Base-by-base conservation (phyloP, 1,284 basidiomycete genomes). In the Trametes versicolor region DNA sequence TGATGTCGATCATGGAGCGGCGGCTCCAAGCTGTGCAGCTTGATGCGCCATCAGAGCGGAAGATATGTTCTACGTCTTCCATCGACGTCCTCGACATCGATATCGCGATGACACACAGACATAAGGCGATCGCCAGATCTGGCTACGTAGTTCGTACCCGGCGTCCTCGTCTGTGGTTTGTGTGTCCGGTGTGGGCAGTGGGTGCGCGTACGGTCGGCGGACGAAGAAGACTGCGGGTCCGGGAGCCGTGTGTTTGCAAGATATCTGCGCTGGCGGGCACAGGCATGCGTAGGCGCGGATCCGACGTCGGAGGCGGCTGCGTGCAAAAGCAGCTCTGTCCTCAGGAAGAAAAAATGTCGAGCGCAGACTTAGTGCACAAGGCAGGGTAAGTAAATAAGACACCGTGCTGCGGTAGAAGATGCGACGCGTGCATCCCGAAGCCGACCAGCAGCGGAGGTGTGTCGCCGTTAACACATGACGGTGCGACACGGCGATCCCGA, bases 31-130 rank as follows among this genome's bases (percentile, higher is more conserved):
- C 64, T 60, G 62, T 66, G 64, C 60, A 4, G 32, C 21, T 2
- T 66, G 67, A 66, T 66, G 67, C 64, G 67, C 67, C 67, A 65
- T 65, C 62, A 63, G 39, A 23, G 61, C 58, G 58, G 49, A 17
- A 52, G 41, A 60, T 52, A 39, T 36, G 50, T 52, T 59, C 49
- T 29, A 37, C 45, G 23, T 47, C 29, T 37, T 27, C 57, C 57
- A 41, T 49, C 57, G 57, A 36, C 48, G 47, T 58, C 47, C 36
- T 37, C 56, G 45, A 29, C 25, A 39, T n/a, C 43, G 54, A 34
- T 45, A 27, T 21, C 21, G 55, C 32, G 55, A 57, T 57, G 9
- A 41, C 29, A 29, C 43, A 48, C 29, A 21, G n/a, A 25, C 57
- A 34, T 47, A 34, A 36, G 21, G 12, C 25, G 57, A 50, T 58